These are phyloP conservation scores for Raddia distichophylla DNA, from an alignment of 176 grass and related monocot genomes.

Conservation along the genomic window DNA sequence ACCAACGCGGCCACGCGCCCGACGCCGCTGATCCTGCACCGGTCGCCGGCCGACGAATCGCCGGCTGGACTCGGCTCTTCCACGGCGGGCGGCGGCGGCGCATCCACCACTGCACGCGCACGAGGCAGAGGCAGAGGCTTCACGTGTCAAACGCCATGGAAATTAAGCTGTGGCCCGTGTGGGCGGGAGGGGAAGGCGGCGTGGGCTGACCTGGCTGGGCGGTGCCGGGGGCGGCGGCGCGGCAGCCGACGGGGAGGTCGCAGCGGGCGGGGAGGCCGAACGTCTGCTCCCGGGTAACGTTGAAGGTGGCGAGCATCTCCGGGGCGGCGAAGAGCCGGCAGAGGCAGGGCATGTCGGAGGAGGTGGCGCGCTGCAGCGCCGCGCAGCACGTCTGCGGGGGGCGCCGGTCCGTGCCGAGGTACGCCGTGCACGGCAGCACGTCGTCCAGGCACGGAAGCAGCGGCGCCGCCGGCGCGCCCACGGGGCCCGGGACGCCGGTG, in stretches of 20 bases:
- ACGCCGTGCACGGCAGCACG: conserved; percentile 55
- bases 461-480: background rate
- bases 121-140: background rate
- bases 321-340: conserved; percentile 54
- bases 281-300: conserved; percentile 49
- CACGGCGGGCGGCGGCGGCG: conserved; percentile 28
- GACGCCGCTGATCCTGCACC: conserved; percentile 14
- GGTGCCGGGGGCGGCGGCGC: conserved; percentile 8
- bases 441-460: conserved; percentile 45
- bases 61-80: background rate
- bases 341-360: conserved; percentile 44
- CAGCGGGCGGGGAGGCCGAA: conserved; percentile 46
- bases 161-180: too few species aligned
- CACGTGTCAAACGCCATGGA: background rate
- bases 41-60: background rate
- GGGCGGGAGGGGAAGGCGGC: too few species aligned
- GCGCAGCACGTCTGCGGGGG: conserved; percentile 52
- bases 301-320: conserved; percentile 53
- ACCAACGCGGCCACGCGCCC: background rate
- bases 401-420: conserved; percentile 26
- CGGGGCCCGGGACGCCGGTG: background rate
- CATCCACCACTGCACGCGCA: conserved; percentile 43
- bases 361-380: conserved; percentile 32
- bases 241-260: conserved; percentile 39
- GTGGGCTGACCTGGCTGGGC: conserved; percentile 34